Evolutionary conservation across 345 rosid species (phyloP).

Genomic region (Eucalyptus tenuipes): DNA sequence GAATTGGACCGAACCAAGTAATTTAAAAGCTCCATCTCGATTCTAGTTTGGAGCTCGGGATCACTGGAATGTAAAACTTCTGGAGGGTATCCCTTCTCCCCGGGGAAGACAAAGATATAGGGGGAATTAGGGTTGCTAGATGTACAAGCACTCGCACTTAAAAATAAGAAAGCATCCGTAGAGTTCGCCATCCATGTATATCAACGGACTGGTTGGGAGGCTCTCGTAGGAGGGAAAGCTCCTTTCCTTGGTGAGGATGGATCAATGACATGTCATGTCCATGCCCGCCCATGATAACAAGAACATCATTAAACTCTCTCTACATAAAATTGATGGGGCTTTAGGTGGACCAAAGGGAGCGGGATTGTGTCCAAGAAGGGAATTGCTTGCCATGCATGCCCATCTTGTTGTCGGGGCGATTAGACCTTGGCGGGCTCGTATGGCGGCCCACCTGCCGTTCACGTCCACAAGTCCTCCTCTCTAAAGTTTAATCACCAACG

Average conservation of each 20-base stretch:
- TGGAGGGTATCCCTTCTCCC: too few species aligned
- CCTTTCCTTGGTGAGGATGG: too few species aligned
- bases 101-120: fast-evolving
- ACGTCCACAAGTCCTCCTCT: not conserved
- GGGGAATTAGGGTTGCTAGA: too few species aligned
- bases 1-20: too few species aligned
- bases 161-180: fast-evolving
- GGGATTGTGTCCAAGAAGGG: not conserved
- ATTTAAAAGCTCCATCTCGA: too few species aligned
- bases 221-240: too few species aligned
- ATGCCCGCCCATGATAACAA: not conserved
- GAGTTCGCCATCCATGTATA: fast-evolving
- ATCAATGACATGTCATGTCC: not conserved
- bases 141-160: fast-evolving
- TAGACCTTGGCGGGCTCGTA: not conserved
- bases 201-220: fast-evolving
- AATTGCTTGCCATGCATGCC: not conserved
- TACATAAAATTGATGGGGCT: not conserved
- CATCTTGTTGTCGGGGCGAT: not conserved
- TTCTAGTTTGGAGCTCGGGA: too few species aligned
- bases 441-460: not conserved
- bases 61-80: too few species aligned
- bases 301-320: not conserved
- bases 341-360: not conserved
- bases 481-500: not conserved